phyloP scores from a whole-genome alignment of 371 early-diverging fungal genomes.

The Mucor piriformis region DNA sequence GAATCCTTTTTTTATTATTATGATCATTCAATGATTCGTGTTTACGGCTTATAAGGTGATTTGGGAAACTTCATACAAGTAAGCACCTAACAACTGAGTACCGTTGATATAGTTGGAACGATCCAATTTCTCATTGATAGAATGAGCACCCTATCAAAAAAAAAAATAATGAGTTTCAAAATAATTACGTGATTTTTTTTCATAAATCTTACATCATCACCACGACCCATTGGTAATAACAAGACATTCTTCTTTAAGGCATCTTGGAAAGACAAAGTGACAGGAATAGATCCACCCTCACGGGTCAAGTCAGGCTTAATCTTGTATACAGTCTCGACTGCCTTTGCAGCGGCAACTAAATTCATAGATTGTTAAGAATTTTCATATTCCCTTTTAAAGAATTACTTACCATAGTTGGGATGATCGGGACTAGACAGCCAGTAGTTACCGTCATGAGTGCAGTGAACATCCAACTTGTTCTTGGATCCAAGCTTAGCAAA shows the following conservation, averaged over 20 bases:
- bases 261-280: constrained; percentile 96
- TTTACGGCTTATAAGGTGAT: constrained; percentile 21
- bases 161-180: constrained; percentile 2
- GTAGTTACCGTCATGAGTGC: constrained; percentile 86
- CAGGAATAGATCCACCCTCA: constrained; percentile 98
- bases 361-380: not conserved
- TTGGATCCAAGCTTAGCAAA: constrained; percentile 89
- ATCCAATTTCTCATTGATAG: constrained; percentile 96
- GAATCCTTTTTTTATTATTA: constrained; percentile 1
- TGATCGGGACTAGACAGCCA: constrained; percentile 93
- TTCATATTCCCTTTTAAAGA: not conserved
- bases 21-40: too few species aligned
- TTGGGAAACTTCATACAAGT: constrained; percentile 84
- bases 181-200: not conserved
- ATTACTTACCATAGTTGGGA: constrained; percentile 80
- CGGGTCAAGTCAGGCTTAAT: constrained; percentile 94
- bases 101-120: constrained; percentile 91
- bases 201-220: constrained; percentile 68
- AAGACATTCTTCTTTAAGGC: constrained; percentile 88
- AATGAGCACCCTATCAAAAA: constrained; percentile 84
- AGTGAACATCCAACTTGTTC: constrained; percentile 76
- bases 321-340: constrained; percentile 87
- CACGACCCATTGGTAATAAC: constrained; percentile 91
- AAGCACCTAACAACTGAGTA: constrained; percentile 90
- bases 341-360: constrained; percentile 83